Base-by-base conservation (phyloP, 441 rosid genomes). In the Viola pubescens region DNA sequence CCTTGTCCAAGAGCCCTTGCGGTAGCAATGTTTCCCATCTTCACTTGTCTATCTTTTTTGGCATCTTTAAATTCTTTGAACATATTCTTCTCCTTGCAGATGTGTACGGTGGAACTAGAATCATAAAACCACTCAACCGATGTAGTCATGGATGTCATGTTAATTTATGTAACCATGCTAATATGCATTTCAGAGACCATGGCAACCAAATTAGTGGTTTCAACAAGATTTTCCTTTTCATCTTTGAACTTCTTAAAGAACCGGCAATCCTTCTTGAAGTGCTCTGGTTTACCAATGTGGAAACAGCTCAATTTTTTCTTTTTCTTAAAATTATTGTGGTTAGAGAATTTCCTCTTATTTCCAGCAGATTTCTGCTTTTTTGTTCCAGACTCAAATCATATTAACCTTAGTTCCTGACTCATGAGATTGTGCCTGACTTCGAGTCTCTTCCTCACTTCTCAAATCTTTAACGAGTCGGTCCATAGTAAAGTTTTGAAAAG, bases 81-180 rank as follows among this genome's bases (percentile, higher is more conserved):
- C 5, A 26, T 5, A 37, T 51, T 11, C 6, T 13, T 43, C 2
- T 59, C 14, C n/a, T 59, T 59, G 11, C 53, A 54, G 3, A 54
- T 9, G 44, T 59, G 19, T 0, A 59, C 0, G 0, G 12, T 54
- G 2, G 3, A 19, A 45, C 60, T 0, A 0, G 0, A 55, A 46
- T 70, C 59, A 43, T 34, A 47, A 57, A 37, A 66, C 48, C 8
- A 64, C 19, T 70, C 11, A 9, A 0, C 4, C 2, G 45, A 48
- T 4, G 0, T 53, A 0, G 0, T 7, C 0, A 9, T 45, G 1
- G 38, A 12, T 12, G 46, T 56, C 47, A 63, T 58, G 26, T 45
- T 13, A 3, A 38, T 5, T 50, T 51, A 6, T 10, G 11, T 55
- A 2, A 70, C 11, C 48, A 64, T 50, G 2, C 48, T 6, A 48